Evolutionary conservation across 176 grass and related monocot species (phyloP).

Genomic region (Saccharum spontaneum): DNA sequence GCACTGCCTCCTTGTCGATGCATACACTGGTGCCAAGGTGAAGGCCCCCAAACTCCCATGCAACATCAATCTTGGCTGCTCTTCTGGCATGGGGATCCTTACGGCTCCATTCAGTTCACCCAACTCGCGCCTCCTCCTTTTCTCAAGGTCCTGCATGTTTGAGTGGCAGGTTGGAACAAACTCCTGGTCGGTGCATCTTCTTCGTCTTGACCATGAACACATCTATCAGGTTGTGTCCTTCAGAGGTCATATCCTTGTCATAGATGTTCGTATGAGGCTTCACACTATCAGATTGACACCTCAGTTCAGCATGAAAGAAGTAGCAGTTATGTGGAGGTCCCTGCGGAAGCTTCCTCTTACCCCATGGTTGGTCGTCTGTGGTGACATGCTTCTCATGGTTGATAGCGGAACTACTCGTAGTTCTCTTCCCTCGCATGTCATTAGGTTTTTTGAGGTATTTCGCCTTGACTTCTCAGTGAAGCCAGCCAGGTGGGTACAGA

Average conservation of each 20-base stretch:
- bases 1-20: slow-evolving; percentile 31
- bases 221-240: too few relatives aligned
- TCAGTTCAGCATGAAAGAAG: neutral
- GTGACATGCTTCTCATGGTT: too few relatives aligned
- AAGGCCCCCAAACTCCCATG: slow-evolving; percentile 1
- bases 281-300: too few relatives aligned
- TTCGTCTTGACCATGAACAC: too few relatives aligned
- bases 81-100: slow-evolving; percentile 19
- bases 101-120: slow-evolving; percentile 42
- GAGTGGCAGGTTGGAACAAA: too few relatives aligned
- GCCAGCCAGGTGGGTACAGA: slow-evolving; percentile 1
- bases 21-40: slow-evolving; percentile 35
- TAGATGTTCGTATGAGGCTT: too few relatives aligned
- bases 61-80: neutral
- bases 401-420: too few relatives aligned
- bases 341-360: rapidly evolving
- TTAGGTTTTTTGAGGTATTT: neutral
- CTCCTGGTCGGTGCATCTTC: too few relatives aligned
- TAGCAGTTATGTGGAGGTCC: neutral
- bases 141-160: too few relatives aligned
- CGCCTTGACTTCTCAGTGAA: neutral
- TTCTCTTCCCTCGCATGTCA: too few relatives aligned
- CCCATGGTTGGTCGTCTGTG: neutral
- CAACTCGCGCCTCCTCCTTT: slow-evolving; percentile 22
- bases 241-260: too few relatives aligned